Percentiles rank a stretch among this genome's conserved stretches.
Evolutionary conservation across 768 basidiomycete genomes (phyloP).

Genomic region (Rhodocollybia butyracea): DNA sequence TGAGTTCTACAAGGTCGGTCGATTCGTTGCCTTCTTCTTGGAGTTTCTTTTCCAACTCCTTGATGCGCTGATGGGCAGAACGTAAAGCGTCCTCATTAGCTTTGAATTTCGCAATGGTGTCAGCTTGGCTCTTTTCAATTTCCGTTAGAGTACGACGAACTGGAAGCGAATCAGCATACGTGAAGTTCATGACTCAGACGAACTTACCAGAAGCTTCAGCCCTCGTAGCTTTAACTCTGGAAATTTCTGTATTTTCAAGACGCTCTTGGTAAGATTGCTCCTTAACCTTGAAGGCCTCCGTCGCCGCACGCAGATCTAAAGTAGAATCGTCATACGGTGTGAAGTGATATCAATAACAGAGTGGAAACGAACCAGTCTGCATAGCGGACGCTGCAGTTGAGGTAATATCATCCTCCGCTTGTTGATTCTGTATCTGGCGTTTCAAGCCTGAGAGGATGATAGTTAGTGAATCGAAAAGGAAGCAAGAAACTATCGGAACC

Average conservation of each 20-base stretch:
- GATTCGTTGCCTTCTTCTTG: constrained; percentile 68
- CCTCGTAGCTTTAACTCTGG: constrained; percentile 59
- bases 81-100: constrained; percentile 46
- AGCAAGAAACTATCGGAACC: constrained; percentile 38
- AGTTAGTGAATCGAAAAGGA: not conserved
- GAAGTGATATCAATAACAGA: not conserved
- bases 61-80: constrained; percentile 47
- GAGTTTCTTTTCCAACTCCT: constrained; percentile 58
- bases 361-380: constrained; percentile 44
- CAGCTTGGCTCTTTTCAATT: constrained; percentile 54
- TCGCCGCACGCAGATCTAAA: constrained; percentile 58
- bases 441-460: constrained; percentile 42
- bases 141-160: constrained; percentile 62
- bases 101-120: constrained; percentile 50
- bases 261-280: constrained; percentile 53
- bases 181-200: not conserved
- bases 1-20: constrained; percentile 60
- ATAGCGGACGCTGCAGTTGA: constrained; percentile 57
- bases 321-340: not conserved
- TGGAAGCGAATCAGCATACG: constrained; percentile 21
- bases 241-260: constrained; percentile 68
- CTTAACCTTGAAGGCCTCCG: constrained; percentile 66
- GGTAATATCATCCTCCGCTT: constrained; percentile 64
- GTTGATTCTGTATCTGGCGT: constrained; percentile 52
- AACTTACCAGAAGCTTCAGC: constrained; percentile 59